Evolutionary conservation across 2,329 filamentous ascomycete genomes (phyloP), one percentile per base, ranked within the genome.

Genomic region (Alternaria dauci): DNA sequence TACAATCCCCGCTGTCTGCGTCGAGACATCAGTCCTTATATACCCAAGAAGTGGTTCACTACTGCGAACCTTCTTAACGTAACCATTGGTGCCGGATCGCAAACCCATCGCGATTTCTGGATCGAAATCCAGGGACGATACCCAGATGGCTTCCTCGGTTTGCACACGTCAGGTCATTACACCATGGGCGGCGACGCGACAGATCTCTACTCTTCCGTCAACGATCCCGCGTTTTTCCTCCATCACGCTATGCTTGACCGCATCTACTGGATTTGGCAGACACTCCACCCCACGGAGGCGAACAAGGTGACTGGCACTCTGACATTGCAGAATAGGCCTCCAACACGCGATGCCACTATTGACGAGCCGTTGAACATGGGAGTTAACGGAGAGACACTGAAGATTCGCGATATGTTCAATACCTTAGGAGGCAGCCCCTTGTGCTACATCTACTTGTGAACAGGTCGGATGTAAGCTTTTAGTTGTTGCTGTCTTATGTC

Each of bases 241-340:
- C 55, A 58, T 30, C 55, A 58, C 30, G 26, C 55, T n/a, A 57
- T 52, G 55, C 55, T 57, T 25, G 55, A 57, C 25, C 55, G 47
- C 16, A 43, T 57, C 14, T 52, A 57, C 26, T 57, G 55, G 47
- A 44, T 57, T 11, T 57, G 55, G 55, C 55, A 52, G 47, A 42
- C 30, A 5, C 55, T 57, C n/a, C 55, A 57, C 12, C 55, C 55
- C 26, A 38, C 39, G 14, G 55, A 57, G 39, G 55, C 55, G 14
- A 57, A 57, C 5, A 52, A 57, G 41, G 55, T 57, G 23, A 25
- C 55, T 9, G 55, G 55, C 39, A 52, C 55, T 26, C 41, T 57
- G 39, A 57, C 55, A 1, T 36, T 36, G 32, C 32, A 36, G 32
- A 36, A 36, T 5, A 36, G 9, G 32, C 32, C 28, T 43, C 55